Evolutionary conservation across 108 stramenopile genomes (phyloP).

Genomic region (Nitzschia sp.): DNA sequence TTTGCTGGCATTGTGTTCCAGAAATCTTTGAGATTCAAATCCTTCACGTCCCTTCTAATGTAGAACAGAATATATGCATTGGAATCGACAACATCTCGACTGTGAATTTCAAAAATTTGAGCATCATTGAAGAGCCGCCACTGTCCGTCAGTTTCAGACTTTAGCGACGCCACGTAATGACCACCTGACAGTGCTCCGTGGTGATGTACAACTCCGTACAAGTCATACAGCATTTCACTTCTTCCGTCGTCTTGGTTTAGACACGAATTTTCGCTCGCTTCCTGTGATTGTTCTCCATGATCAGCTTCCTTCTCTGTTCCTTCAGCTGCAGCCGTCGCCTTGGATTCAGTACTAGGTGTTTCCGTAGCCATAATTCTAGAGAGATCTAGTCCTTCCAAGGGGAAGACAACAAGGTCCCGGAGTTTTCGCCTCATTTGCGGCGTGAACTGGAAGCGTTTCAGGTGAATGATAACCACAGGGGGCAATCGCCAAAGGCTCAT

Average conservation of each 20-base stretch:
- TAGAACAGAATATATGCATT: constrained; percentile 91
- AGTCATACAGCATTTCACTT: constrained; percentile 74
- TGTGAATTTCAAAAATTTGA: constrained; percentile 77
- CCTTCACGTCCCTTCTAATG: constrained; percentile 79
- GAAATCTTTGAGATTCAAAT: constrained; percentile 74
- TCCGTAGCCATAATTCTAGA: constrained; percentile 77
- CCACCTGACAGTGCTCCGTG: constrained; percentile 86
- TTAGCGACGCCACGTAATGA: constrained; percentile 87
- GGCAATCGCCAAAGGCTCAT: constrained; percentile 92
- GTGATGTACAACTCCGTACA: constrained; percentile 91
- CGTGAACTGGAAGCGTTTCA: constrained; percentile 97
- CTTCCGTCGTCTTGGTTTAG: constrained; percentile 36
- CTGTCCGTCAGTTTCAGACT: constrained; percentile 81
- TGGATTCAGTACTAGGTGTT: neutral
- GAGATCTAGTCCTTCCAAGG: constrained; percentile 84
- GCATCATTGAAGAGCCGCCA: constrained; percentile 92
- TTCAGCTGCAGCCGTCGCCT: neutral
- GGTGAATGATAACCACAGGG: constrained; percentile 90
- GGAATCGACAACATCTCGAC: constrained; percentile 82
- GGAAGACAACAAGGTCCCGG: constrained; percentile 90
- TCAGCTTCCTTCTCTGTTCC: neutral
- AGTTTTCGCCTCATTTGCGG: constrained; percentile 87
- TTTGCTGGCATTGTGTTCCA: constrained; percentile 67
- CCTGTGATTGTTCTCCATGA: neutral
- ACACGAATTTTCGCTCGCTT: constrained; percentile 3